Conservation (phyloP, 2,329 filamentous ascomycete genomes). For the Myriosclerotinia duriaeana region DNA sequence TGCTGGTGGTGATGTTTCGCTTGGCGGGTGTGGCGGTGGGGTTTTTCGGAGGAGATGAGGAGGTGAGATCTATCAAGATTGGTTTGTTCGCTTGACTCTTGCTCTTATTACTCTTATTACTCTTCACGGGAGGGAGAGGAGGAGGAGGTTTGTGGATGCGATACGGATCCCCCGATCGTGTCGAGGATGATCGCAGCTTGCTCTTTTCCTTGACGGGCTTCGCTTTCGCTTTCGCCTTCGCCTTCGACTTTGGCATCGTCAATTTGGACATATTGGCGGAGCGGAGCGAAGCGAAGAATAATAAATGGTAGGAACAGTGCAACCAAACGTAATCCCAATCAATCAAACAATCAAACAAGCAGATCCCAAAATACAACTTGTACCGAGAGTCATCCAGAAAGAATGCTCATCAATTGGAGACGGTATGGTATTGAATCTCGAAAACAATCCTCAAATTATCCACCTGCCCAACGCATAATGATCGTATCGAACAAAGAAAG, state of each 20-base stretch:
- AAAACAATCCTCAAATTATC: neutral
- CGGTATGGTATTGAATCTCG: neutral
- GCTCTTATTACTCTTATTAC: no score
- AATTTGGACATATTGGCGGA: neutral
- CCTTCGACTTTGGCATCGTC: neutral
- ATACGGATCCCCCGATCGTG: neutral
- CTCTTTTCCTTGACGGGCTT: neutral
- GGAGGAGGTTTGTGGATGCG: neutral
- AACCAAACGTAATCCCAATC: no score
- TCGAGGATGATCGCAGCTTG: neutral
- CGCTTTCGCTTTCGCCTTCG: neutral
- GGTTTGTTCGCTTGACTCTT: neutral
- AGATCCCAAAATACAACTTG: neutral
- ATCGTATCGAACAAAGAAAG: neutral
- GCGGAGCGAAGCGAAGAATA: neutral
- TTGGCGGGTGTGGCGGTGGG: neutral
- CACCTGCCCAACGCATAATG: neutral
- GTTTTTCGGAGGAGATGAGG: neutral
- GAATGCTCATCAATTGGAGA: neutral
- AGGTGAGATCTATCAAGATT: slow-evolving; percentile 2
- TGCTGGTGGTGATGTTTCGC: no score
- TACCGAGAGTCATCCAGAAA: neutral
- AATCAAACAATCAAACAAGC: neutral
- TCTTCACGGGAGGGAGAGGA: no score
- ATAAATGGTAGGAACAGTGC: no score